A percentile compares a stretch with the other conserved stretches of the same genome.
These are phyloP conservation scores for Elsinoe fawcettii DNA, from an alignment of 2,329 filamentous ascomycete genomes.

Conservation along the genomic window DNA sequence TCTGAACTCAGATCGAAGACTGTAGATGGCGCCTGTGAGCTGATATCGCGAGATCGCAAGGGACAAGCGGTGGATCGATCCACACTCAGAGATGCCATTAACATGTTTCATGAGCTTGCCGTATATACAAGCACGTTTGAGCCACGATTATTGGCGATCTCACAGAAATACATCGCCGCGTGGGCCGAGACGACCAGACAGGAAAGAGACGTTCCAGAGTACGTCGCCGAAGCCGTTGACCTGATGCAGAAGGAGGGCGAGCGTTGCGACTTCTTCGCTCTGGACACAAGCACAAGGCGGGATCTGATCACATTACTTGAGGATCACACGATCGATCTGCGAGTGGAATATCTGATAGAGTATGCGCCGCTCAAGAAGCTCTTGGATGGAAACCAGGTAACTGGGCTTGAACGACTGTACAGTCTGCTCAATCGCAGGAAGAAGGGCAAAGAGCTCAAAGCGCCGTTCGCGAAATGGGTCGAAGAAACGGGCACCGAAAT, in stretches of 20 bases:
- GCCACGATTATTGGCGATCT: slow-evolving; percentile 60
- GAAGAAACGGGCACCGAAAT: slow-evolving; percentile 65
- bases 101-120: slow-evolving; percentile 76
- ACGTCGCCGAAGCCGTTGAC: slow-evolving; percentile 61
- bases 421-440: slow-evolving; percentile 63
- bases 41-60: slow-evolving; percentile 65
- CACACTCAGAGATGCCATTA: slow-evolving; percentile 63
- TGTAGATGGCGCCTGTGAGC: slow-evolving; percentile 64
- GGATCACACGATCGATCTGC: slow-evolving; percentile 59
- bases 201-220: slow-evolving; percentile 59
- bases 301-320: slow-evolving; percentile 68
- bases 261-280: slow-evolving; percentile 70
- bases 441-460: slow-evolving; percentile 61
- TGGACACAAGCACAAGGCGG: slow-evolving; percentile 76
- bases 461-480: slow-evolving; percentile 74
- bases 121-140: slow-evolving; percentile 78
- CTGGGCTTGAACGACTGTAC: slow-evolving; percentile 69
- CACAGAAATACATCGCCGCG: slow-evolving; percentile 57
- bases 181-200: slow-evolving; percentile 62
- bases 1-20: slow-evolving; percentile 45
- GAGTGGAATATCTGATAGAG: slow-evolving; percentile 43
- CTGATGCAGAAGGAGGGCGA: slow-evolving; percentile 65
- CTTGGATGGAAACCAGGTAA: slow-evolving; percentile 60
- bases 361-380: slow-evolving; percentile 60
- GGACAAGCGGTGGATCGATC: slow-evolving; percentile 51